phyloP scores from a whole-genome alignment of 352 stramenopile species.

The Pythium myriotylum region DNA sequence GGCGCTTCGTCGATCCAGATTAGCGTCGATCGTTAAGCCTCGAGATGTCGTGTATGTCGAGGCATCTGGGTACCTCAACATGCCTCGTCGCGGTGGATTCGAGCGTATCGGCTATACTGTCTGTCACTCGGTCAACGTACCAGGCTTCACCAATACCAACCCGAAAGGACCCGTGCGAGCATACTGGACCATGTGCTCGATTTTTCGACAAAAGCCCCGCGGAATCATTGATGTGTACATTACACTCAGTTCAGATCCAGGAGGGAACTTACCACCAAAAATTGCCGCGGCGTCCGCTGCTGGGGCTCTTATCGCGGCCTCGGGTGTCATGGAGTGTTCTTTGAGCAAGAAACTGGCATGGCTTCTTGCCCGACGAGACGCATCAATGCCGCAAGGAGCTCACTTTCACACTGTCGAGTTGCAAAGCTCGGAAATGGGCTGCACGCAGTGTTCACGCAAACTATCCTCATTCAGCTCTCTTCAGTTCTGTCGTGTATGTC shows the following conservation, averaged over 20 bases:
- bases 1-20: slow-evolving; percentile 22
- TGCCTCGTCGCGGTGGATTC: slow-evolving; percentile 30
- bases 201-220: not conserved
- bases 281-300: not conserved
- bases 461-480: not conserved
- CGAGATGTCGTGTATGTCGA: slow-evolving; percentile 37
- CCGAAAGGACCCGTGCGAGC: not conserved
- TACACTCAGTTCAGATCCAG: slow-evolving; percentile 1
- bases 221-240: slow-evolving; percentile 4
- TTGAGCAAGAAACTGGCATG: slow-evolving; percentile 14
- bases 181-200: not conserved
- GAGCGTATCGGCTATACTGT: slow-evolving; percentile 41
- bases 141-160: slow-evolving; percentile 1
- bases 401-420: too few relatives aligned
- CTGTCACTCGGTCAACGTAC: slow-evolving; percentile 43
- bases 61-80: slow-evolving; percentile 37
- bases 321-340: not conserved
- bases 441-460: not conserved
- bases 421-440: not conserved
- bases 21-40: slow-evolving; percentile 29
- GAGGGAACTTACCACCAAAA: not conserved
- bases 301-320: not conserved
- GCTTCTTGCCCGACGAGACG: not conserved
- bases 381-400: too few relatives aligned
- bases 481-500: not conserved